Percentiles rank a stretch among this genome's conserved stretches.
These are phyloP conservation scores for Solioccasus polychromus DNA, from an alignment of 768 basidiomycete species.

Conservation along the genomic window DNA sequence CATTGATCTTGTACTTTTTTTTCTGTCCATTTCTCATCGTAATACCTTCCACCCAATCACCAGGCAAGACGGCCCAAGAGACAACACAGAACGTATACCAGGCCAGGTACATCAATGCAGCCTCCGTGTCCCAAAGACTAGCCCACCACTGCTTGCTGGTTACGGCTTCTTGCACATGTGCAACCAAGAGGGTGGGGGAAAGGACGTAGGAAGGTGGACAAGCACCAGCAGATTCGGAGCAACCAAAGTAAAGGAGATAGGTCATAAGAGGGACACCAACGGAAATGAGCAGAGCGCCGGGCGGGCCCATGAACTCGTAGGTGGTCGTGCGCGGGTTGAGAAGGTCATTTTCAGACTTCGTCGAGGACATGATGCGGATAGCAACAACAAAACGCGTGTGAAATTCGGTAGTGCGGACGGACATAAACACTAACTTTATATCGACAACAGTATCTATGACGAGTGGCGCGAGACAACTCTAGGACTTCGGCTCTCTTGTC, in stretches of 20 bases:
- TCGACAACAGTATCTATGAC: too few species aligned
- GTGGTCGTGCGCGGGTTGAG: constrained; percentile 68
- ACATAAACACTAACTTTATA: too few species aligned
- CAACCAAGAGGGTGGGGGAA: constrained; percentile 32
- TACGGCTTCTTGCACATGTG: constrained; percentile 46
- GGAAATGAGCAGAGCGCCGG: constrained; percentile 69
- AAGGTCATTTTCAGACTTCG: constrained; percentile 27
- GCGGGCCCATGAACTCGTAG: constrained; percentile 84
- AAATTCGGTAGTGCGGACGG: constrained; percentile 1
- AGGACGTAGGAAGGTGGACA: constrained; percentile 55
- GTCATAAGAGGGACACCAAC: constrained; percentile 66
- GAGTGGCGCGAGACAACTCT: too few species aligned
- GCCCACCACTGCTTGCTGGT: constrained; percentile 61
- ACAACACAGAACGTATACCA: constrained; percentile 91
- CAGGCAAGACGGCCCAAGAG: constrained; percentile 78
- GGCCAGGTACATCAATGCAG: constrained; percentile 67
- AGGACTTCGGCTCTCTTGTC: too few species aligned
- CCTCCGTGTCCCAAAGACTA: constrained; percentile 80
- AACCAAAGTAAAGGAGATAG: constrained; percentile 76
- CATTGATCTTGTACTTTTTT: constrained; percentile 93
- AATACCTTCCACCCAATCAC: constrained; percentile 68
- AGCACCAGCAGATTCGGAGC: constrained; percentile 66
- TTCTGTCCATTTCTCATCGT: constrained; percentile 70
- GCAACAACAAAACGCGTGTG: constrained; percentile 5
- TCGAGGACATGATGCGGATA: constrained; percentile 16